Base-by-base conservation (phyloP, 169 alveolate species). In the Nephromyces sp. region DNA sequence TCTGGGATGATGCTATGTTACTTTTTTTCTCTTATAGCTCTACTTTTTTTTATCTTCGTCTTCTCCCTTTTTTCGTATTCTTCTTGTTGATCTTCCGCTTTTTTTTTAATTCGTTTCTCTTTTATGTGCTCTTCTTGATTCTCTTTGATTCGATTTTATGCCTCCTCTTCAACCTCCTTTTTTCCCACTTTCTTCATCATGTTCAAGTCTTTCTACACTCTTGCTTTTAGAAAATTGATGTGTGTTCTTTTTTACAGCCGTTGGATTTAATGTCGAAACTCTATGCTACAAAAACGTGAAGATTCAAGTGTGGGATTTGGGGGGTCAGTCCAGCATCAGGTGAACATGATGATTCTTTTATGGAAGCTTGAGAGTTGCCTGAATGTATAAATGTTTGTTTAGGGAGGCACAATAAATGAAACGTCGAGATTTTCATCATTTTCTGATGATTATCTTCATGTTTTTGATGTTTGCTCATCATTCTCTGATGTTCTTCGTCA, bases 261-360 rank as follows among this genome's bases (percentile, higher is more conserved):
- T 96, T 52, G 98, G 98, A 8, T 93, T 94, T 87, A 94, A 95
- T 82, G 98, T 95, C 6, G 98, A 95, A 82, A 92, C 93, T 66
- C 95, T 95, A 33, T 91, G 90, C 67, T 92, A 93, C 84, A 90
- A 91, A 76, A 95, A 95, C 85, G 87, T 95, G 72, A 81, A 88
- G 31, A 93, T 96, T 77, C 96, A 94, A 51, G 98, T 97, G 95
- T 77, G 83, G 83, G 83, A 77, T 28, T 51, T 77, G 25, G 83
- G 83, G 28, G 83, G 83, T 15, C 83, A 77, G 15, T 66, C 77
- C 4, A 68, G 75, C 1, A 69, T 77, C 51, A 32, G 83, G 82
- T 66, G 5, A n/a, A n/a, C n/a, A n/a, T n/a, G n/a, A n/a, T n/a
- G n/a, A n/a, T n/a, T n/a, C n/a, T n/a, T n/a, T n/a, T n/a, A n/a